phyloP scores from a whole-genome alignment of 768 basidiomycete genomes.

The Botryobasidium botryosum region DNA sequence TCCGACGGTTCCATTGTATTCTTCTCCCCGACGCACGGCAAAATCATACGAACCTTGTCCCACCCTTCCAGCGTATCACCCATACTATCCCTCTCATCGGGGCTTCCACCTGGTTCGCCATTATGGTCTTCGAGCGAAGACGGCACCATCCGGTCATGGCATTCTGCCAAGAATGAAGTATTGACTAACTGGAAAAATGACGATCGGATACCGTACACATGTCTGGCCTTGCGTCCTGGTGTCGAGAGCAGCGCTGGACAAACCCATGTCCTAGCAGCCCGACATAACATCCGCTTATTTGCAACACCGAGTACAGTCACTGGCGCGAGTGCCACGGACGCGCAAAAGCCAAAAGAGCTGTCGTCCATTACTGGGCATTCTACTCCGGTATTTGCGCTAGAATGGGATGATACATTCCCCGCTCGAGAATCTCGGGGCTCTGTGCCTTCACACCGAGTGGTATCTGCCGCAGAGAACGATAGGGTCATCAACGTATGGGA shows the following conservation, averaged over 20 bases:
- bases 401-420: slow-evolving; percentile 32
- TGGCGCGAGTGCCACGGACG: slow-evolving; percentile 10
- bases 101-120: not conserved
- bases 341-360: slow-evolving; percentile 29
- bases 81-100: slow-evolving; percentile 30
- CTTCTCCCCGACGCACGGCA: slow-evolving; percentile 45
- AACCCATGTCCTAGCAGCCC: slow-evolving; percentile 55
- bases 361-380: slow-evolving; percentile 50
- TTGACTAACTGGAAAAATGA: slow-evolving; percentile 38
- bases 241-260: slow-evolving; percentile 16
- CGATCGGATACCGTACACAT: slow-evolving; percentile 40
- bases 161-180: slow-evolving; percentile 32
- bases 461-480: slow-evolving; percentile 45
- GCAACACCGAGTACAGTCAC: slow-evolving; percentile 16
- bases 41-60: slow-evolving; percentile 36
- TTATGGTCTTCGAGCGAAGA: slow-evolving; percentile 46
- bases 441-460: slow-evolving; percentile 23
- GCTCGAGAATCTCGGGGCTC: slow-evolving; percentile 17
- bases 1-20: slow-evolving; percentile 40
- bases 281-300: slow-evolving; percentile 41
- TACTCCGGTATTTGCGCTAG: slow-evolving; percentile 33
- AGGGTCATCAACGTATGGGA: slow-evolving; percentile 48
- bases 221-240: slow-evolving; percentile 29
- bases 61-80: slow-evolving; percentile 37
- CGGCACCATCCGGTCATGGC: slow-evolving; percentile 40